Base-by-base conservation (phyloP, 495 filamentous ascomycete species). In the Annulohypoxylon moriforme region DNA sequence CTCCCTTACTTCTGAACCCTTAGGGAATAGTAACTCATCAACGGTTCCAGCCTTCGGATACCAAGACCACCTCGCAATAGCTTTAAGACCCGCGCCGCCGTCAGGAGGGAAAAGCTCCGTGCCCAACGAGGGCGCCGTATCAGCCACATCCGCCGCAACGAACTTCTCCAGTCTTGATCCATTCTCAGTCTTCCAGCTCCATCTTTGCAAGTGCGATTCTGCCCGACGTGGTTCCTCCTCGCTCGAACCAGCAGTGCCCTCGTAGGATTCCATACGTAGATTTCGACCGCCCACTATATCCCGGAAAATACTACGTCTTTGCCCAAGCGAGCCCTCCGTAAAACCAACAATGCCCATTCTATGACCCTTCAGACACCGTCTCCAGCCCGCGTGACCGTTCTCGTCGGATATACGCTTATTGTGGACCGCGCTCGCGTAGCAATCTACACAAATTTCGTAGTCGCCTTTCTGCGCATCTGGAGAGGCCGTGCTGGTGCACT, bases 11-110 rank as follows among this genome's bases (percentile, higher is more conserved):
- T 95, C 92, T 0, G 94, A 93, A 4, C 91, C 89, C 62, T 88
- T 90, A 2, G 94, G 94, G 73, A 97, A 97, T 71, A 87, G 81
- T 58, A 97, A 76, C 82, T 97, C 94, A 78, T 96, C 91, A 33
- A 81, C 78, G 5, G 76, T 78, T 5, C 82, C 88, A 0, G 75
- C 76, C 5, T 85, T 85, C 7, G 92, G 93, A 73, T 90, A 93
- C 83, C 89, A 96, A 6, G 86, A 82, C 91, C 92, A 97, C 18
- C 81, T 65, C 0, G 93, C 92, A 14, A 84, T 66, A n/a, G 87
- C 86, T 14, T 83, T 74, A 38, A 89, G 77, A 0, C 92, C 93
- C 0, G 86, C 77, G 1, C 91, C 92, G 1, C 92, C 92, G 65
- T 90, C 86, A 0, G 91, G 89, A 6, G 94, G 93, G 73, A 91